Evolutionary conservation across 2,329 filamentous ascomycete genomes (phyloP).

Genomic region (Sporothrix sp.): DNA sequence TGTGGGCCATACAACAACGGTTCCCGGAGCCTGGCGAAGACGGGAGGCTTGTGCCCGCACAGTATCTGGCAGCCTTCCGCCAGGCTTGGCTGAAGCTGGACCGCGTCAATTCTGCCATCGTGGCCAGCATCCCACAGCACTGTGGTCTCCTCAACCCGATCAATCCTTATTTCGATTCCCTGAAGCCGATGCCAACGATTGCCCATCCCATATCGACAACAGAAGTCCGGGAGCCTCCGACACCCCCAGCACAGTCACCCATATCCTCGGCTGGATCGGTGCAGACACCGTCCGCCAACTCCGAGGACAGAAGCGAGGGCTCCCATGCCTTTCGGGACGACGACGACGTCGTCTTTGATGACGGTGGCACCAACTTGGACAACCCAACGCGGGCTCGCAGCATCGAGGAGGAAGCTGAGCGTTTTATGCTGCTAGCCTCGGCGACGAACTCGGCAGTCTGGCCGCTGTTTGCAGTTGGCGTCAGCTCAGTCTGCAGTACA

Average conservation of each 20-base stretch:
- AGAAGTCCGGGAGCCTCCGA: constrained; percentile 13
- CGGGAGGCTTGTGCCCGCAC: constrained; percentile 20
- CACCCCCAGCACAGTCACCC: constrained; percentile 11
- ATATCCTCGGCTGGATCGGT: constrained; percentile 8
- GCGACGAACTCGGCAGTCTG: constrained; percentile 40
- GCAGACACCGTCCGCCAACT: constrained; percentile 5
- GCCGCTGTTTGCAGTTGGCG: constrained; percentile 40
- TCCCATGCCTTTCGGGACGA: neutral
- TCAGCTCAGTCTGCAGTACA: constrained; percentile 35
- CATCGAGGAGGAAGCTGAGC: constrained; percentile 30
- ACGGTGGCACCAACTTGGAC: constrained; percentile 29
- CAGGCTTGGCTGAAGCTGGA: constrained; percentile 31
- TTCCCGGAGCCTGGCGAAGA: constrained; percentile 19
- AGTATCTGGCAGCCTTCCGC: constrained; percentile 26
- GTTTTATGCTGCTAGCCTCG: constrained; percentile 40
- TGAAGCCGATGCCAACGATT: constrained; percentile 11
- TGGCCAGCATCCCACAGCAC: constrained; percentile 40
- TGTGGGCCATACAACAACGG: constrained; percentile 32
- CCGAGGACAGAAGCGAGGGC: constrained; percentile 1
- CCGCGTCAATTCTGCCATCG: constrained; percentile 32
- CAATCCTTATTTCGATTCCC: constrained; percentile 25
- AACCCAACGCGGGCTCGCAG: constrained; percentile 30
- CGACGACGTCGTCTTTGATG: constrained; percentile 16
- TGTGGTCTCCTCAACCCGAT: constrained; percentile 37
- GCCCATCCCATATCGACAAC: constrained; percentile 12